Evolutionary conservation across 2,329 filamentous ascomycete species (phyloP), one percentile per base, ranked within the genome.

Genomic region (Colletotrichum gloeosporioides): DNA sequence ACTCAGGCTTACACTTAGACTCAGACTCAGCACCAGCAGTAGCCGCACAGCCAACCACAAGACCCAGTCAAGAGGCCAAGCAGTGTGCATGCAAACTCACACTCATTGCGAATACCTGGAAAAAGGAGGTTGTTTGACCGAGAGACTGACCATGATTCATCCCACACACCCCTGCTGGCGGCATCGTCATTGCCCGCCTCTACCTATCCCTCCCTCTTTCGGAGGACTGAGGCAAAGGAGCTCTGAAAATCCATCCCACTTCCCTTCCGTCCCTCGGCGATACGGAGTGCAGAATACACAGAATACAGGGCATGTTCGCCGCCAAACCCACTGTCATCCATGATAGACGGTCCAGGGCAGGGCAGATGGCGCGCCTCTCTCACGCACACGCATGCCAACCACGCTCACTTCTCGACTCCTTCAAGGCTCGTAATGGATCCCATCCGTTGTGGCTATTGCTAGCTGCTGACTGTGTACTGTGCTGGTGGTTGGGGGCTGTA

Each of bases 61-160:
- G 34, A 49, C 27, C 18, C 34, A 34, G 22, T 49, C 63, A 49
- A 66, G 34, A 31, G 29, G 36, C 27, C 22, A n/a, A 49, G 13
- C 16, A 59, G 55, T 2, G 55, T 1, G 55, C 27, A 59, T 59
- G 31, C 61, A 36, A 34, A 64, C 61, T 13, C 12, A 18, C 15
- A 18, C 15, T 8, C 22, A 16, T 39, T 64, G 32, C 55, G 55
- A 31, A 13, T 8, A 27, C 25, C 18, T 64, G 32, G 29, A 29
- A 53, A 57, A 34, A 27, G 64, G 22, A 44, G 63, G n/a, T 31
- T 44, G 62, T 68, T 75, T 75, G 73, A 75, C 73, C 62, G 73
- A 75, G 64, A 73, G 64, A 69, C 73, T 76, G 44, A 34, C 70
- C 73, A 63, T 76, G 69, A 64, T 73, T 64, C 49, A 73, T 53